Conservation (phyloP, 2,329 filamentous ascomycete genomes). For the Tolypocladium endophyticum region DNA sequence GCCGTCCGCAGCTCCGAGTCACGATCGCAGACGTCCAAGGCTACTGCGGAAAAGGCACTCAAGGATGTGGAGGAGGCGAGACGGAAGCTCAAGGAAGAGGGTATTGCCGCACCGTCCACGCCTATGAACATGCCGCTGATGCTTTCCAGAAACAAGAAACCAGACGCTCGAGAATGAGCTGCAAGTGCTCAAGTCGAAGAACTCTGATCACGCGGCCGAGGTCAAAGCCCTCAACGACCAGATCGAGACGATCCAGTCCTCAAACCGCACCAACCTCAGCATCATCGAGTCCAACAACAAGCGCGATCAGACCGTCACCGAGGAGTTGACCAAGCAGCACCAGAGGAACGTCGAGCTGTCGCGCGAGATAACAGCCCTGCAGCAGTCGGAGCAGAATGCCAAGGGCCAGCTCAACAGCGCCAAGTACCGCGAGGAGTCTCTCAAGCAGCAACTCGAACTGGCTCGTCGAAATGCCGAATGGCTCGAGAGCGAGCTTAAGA, state of each 20-base stretch:
- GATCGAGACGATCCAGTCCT: slow-evolving; percentile 77
- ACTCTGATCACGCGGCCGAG: slow-evolving; percentile 63
- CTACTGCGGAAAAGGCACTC: slow-evolving; percentile 69
- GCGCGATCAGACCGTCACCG: slow-evolving; percentile 74
- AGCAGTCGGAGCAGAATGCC: slow-evolving; percentile 74
- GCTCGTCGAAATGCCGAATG: slow-evolving; percentile 87
- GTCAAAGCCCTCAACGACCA: slow-evolving; percentile 69
- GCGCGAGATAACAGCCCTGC: slow-evolving; percentile 69
- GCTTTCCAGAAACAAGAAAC: slow-evolving; percentile 56
- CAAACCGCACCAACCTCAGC: slow-evolving; percentile 81
- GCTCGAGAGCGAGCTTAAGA: slow-evolving; percentile 85
- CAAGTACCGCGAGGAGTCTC: slow-evolving; percentile 81
- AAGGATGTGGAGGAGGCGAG: slow-evolving; percentile 76
- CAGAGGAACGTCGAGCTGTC: slow-evolving; percentile 76
- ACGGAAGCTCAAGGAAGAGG: slow-evolving; percentile 71
- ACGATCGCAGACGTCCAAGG: slow-evolving; percentile 71
- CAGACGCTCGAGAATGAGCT: slow-evolving; percentile 74
- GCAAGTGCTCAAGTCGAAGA: slow-evolving; percentile 64
- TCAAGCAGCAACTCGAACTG: slow-evolving; percentile 84
- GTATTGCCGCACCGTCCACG: slow-evolving; percentile 33
- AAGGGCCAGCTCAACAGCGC: slow-evolving; percentile 70
- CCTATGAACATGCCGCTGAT: background rate
- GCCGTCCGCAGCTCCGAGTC: slow-evolving; percentile 74
- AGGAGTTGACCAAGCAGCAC: slow-evolving; percentile 81
- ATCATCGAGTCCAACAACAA: slow-evolving; percentile 84